phyloP scores from a whole-genome alignment of 169 alveolate genomes.

The Plasmodium fragile region DNA sequence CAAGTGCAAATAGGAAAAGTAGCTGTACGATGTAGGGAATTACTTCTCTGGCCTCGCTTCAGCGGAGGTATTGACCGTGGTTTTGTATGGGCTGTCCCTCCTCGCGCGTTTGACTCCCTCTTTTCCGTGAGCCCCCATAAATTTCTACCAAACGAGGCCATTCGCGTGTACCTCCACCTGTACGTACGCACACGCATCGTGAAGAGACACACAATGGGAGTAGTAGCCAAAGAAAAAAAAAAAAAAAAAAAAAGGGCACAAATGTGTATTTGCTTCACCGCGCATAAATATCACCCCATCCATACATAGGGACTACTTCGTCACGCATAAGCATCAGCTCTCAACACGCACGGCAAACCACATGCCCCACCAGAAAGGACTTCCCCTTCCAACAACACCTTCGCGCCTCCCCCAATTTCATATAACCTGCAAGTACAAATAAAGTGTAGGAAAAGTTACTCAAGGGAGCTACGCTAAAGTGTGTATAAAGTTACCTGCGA shows the following conservation, averaged over 20 bases:
- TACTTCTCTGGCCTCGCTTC: background rate
- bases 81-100: background rate
- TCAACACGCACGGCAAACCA: background rate
- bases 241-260: background rate
- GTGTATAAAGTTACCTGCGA: background rate
- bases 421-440: background rate
- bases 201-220: background rate
- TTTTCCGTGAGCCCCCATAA: background rate
- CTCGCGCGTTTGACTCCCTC: background rate
- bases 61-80: background rate
- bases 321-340: background rate
- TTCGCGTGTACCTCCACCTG: background rate
- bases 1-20: background rate
- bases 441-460: background rate
- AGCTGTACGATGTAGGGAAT: background rate
- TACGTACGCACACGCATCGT: background rate
- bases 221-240: background rate
- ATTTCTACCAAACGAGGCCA: background rate
- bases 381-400: background rate
- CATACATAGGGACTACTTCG: background rate
- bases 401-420: background rate
- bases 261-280: background rate
- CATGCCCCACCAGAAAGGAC: background rate
- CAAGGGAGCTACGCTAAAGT: background rate
- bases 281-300: background rate